Conservation (phyloP, 192 early-diverging fungal genomes). For the Entomortierella beljakovae region DNA sequence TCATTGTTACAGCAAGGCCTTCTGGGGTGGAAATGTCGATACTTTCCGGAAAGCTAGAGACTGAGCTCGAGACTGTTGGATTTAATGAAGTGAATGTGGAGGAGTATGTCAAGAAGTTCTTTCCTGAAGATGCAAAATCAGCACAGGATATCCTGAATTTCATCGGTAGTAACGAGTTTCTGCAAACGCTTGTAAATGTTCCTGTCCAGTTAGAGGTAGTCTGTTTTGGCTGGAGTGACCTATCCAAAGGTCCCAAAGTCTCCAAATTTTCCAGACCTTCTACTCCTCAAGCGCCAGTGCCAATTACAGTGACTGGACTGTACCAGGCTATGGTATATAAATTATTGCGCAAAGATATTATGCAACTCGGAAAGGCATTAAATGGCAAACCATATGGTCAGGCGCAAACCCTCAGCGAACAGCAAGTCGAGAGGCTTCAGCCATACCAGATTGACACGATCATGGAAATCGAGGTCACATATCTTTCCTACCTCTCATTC, state of each 20-base stretch:
- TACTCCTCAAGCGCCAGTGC: no score
- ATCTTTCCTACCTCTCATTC: slow-evolving; percentile 27
- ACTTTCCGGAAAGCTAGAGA: background rate
- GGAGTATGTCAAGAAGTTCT: background rate
- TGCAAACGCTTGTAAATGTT: slow-evolving; percentile 19
- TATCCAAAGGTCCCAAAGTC: background rate
- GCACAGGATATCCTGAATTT: slow-evolving; percentile 10
- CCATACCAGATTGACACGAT: slow-evolving; percentile 7
- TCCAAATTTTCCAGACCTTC: no score
- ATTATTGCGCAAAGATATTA: slow-evolving; percentile 15
- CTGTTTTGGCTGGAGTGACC: slow-evolving; percentile 21
- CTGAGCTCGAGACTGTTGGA: slow-evolving; percentile 23
- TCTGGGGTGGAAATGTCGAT: slow-evolving; percentile 5
- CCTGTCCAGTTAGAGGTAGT: slow-evolving; percentile 30
- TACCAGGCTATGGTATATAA: slow-evolving; percentile 14
- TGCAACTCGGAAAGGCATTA: slow-evolving; percentile 4
- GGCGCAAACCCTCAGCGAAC: background rate
- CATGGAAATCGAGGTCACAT: slow-evolving; percentile 19
- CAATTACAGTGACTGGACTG: slow-evolving; percentile 14
- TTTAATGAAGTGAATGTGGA: slow-evolving; percentile 8
- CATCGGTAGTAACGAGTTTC: background rate
- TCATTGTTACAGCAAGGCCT: slow-evolving; percentile 10
- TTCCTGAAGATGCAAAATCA: background rate
- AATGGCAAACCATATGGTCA: no score
- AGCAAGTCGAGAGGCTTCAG: no score